phyloP scores from a whole-genome alignment of 2,329 filamentous ascomycete species.

The Paramyrothecium sp. region DNA sequence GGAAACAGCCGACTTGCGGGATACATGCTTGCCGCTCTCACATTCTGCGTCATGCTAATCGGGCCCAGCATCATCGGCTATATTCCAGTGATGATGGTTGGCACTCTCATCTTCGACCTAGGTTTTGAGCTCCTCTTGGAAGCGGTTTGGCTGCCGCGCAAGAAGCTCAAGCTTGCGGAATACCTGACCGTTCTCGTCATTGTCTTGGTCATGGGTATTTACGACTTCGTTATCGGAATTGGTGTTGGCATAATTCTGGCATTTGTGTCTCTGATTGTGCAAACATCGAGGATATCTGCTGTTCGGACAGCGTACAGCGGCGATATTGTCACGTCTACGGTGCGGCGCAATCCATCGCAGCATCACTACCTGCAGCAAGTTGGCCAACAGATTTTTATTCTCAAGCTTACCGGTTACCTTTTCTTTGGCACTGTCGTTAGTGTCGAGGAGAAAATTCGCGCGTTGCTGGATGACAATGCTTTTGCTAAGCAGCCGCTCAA shows the following conservation, averaged over 20 bases:
- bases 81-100: slow-evolving; percentile 96
- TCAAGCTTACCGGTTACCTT: slow-evolving; percentile 91
- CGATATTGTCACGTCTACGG: slow-evolving; percentile 85
- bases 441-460: slow-evolving; percentile 84
- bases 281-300: slow-evolving; percentile 85
- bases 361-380: slow-evolving; percentile 83
- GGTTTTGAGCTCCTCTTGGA: slow-evolving; percentile 90
- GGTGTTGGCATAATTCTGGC: slow-evolving; percentile 88
- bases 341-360: slow-evolving; percentile 86
- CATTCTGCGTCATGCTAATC: slow-evolving; percentile 77
- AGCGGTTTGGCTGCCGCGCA: slow-evolving; percentile 83
- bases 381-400: slow-evolving; percentile 82
- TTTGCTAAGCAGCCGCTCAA: slow-evolving; percentile 79
- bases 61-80: slow-evolving; percentile 88
- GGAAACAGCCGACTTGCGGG: slow-evolving; percentile 85
- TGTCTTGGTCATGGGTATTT: slow-evolving; percentile 91
- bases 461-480: slow-evolving; percentile 76
- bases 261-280: slow-evolving; percentile 86
- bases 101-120: slow-evolving; percentile 89
- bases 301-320: slow-evolving; percentile 90
- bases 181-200: slow-evolving; percentile 89
- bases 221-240: slow-evolving; percentile 95
- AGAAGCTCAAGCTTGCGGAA: slow-evolving; percentile 82
- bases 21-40: slow-evolving; percentile 77
- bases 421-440: slow-evolving; percentile 98